Evolutionary conservation across 345 rosid genomes (phyloP), one percentile per base, ranked within the genome.

Genomic region (Triadica sebifera): DNA sequence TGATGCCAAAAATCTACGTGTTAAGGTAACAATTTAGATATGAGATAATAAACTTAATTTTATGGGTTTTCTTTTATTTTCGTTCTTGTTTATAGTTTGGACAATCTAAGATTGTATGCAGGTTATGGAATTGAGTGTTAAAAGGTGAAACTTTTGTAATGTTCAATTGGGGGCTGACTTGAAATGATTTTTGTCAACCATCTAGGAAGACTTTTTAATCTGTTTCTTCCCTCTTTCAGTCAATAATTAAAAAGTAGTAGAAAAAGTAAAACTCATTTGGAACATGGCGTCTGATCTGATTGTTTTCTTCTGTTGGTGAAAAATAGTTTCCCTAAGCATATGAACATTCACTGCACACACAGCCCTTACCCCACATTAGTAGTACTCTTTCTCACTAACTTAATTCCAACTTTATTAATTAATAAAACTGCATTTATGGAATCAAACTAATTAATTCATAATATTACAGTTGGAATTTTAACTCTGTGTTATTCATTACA

Each of bases 1-100:
- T 47, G 98, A 92, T 75, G 86, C 94, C 0, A 92, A 92, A 73
- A 90, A 87, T 78, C 83, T 94, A 68, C 98, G 98, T 41, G 96
- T 90, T 1, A 94, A 94, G 97, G 98, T 94, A 61, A 73, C 2
- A 62, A 50, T 52, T 24, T 4, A n/a, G 17, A 49, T 24, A 47
- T 29, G 4, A 63, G 20, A 16, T 29, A 0, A n/a, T 74, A 22
- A 12, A 20, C 13, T 8, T 67, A 47, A 47, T 24, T 63, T 58
- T 65, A 46, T 25, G 61, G 15, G 41, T 20, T 50, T 59, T 39
- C 50, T 55, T 41, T 34, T 45, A 15, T 39, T 10, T 46, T 60
- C 19, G 8, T 66, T 61, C 9, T 17, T 45, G 34, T 13, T 38
- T 24, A 20, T 20, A 43, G 3, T 22, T 55, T 65, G 47, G 17